phyloP scores from a whole-genome alignment of 2,329 filamentous ascomycete species.

The Colletotrichum lindemuthianum region DNA sequence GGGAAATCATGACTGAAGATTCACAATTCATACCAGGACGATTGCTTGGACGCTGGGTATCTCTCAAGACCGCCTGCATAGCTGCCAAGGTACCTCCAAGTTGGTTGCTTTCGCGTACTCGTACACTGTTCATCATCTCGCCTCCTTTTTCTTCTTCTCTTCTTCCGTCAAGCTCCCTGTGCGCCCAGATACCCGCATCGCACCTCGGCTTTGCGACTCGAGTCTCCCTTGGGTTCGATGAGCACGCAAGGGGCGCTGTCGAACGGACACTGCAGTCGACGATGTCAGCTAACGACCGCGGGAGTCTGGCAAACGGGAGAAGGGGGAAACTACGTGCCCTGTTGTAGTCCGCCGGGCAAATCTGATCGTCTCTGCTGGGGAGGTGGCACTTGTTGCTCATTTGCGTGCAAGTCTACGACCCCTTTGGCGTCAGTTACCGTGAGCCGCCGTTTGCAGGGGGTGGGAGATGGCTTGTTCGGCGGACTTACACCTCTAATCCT shows the following conservation, averaged over 20 bases:
- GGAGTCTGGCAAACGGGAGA: not conserved
- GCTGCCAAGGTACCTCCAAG: slow-evolving; percentile 28
- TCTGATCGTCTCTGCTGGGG: slow-evolving; percentile 17
- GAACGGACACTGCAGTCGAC: slow-evolving; percentile 22
- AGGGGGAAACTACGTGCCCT: slow-evolving; percentile 10
- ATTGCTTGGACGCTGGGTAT: slow-evolving; percentile 18
- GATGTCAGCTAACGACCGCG: slow-evolving; percentile 4
- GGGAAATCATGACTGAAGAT: slow-evolving; percentile 32
- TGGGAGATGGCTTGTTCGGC: not conserved
- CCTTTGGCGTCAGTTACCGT: not conserved
- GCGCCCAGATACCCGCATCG: slow-evolving; percentile 27
- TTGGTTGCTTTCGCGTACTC: slow-evolving; percentile 30
- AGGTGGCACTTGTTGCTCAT: slow-evolving; percentile 33
- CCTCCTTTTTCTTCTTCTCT: not conserved
- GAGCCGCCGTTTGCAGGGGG: too few species aligned
- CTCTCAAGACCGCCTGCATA: slow-evolving; percentile 21
- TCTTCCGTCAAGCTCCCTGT: slow-evolving; percentile 4
- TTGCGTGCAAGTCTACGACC: slow-evolving; percentile 21
- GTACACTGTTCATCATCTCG: slow-evolving; percentile 1
- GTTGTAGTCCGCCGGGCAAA: slow-evolving; percentile 32
- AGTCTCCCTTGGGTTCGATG: slow-evolving; percentile 32
- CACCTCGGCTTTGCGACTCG: slow-evolving; percentile 24
- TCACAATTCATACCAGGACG: slow-evolving; percentile 32
- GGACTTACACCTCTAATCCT: slow-evolving; percentile 28
- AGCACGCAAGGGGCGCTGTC: slow-evolving; percentile 27